phyloP scores from a whole-genome alignment of 257 asterid genomes.

The Ligustrum vulgare region DNA sequence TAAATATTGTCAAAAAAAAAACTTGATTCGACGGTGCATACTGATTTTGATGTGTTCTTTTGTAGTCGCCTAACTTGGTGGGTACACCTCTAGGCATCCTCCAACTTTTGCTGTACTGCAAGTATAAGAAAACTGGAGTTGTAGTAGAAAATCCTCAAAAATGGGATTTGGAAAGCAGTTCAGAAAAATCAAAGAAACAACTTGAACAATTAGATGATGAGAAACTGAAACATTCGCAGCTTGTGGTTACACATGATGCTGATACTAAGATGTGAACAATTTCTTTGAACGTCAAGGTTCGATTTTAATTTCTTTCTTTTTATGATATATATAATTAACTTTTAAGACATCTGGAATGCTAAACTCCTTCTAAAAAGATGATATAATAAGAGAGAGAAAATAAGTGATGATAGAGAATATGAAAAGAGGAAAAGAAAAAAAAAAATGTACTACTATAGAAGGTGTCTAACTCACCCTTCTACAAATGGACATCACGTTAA shows the following conservation, averaged over 20 bases:
- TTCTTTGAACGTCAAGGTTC: background rate
- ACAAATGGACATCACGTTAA: too few relatives aligned
- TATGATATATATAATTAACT: too few relatives aligned
- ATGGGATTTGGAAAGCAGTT: conserved; percentile 36
- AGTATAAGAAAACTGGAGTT: conserved; percentile 38
- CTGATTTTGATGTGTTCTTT: background rate
- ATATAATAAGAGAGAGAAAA: too few relatives aligned
- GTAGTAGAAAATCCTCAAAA: conserved; percentile 33
- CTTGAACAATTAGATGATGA: background rate
- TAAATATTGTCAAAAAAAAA: too few relatives aligned
- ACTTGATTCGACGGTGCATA: background rate
- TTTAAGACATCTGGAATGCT: too few relatives aligned
- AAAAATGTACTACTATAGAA: too few relatives aligned
- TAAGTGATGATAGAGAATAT: too few relatives aligned
- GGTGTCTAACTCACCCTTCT: too few relatives aligned
- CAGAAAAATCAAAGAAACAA: conserved; percentile 9
- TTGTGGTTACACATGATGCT: background rate
- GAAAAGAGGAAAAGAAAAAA: too few relatives aligned
- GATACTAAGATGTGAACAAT: background rate
- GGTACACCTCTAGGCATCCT: conserved; percentile 72
- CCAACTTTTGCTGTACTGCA: conserved; percentile 72
- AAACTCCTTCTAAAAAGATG: too few relatives aligned
- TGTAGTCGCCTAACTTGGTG: conserved; percentile 69
- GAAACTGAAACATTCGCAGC: background rate
- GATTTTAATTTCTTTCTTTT: too few relatives aligned